phyloP scores from a whole-genome alignment of 2,329 filamentous ascomycete species.

The Apiospora hydei region DNA sequence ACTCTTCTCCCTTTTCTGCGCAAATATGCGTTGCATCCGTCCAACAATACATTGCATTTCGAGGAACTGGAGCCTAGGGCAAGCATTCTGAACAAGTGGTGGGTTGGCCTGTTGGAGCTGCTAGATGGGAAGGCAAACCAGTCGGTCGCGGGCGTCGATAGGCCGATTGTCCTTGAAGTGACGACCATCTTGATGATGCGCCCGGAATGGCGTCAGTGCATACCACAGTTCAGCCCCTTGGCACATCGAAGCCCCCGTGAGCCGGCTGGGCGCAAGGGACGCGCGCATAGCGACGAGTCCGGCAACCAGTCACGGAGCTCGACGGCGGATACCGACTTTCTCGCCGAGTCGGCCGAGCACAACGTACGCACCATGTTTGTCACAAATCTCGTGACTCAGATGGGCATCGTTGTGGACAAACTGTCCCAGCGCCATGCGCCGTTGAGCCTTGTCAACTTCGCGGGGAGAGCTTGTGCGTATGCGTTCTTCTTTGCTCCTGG shows the following conservation, averaged over 20 bases:
- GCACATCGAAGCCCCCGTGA: constrained; percentile 60
- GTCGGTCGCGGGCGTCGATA: constrained; percentile 82
- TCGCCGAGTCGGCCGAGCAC: constrained; percentile 77
- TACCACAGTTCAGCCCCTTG: constrained; percentile 71
- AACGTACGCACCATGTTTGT: constrained; percentile 89
- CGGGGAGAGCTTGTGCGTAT: constrained; percentile 89
- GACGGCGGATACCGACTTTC: constrained; percentile 57
- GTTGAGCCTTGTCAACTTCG: constrained; percentile 78
- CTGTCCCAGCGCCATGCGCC: constrained; percentile 79
- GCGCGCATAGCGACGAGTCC: not conserved
- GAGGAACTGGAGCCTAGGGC: constrained; percentile 85
- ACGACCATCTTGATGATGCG: constrained; percentile 85
- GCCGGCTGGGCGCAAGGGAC: constrained; percentile 37
- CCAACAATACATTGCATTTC: constrained; percentile 68
- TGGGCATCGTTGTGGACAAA: constrained; percentile 87
- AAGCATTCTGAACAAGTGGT: constrained; percentile 88
- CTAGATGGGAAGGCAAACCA: constrained; percentile 71
- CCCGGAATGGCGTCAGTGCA: constrained; percentile 83
- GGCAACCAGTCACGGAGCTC: constrained; percentile 71
- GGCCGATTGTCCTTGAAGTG: constrained; percentile 80
- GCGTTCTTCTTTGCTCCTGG: constrained; percentile 93
- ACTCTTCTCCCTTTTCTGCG: constrained; percentile 80
- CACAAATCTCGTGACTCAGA: constrained; percentile 81
- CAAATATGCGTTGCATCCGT: constrained; percentile 71
- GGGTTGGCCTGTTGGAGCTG: constrained; percentile 82